Evolutionary conservation across 139 green algal species (phyloP).

Genomic region (Penium margaritaceum): DNA sequence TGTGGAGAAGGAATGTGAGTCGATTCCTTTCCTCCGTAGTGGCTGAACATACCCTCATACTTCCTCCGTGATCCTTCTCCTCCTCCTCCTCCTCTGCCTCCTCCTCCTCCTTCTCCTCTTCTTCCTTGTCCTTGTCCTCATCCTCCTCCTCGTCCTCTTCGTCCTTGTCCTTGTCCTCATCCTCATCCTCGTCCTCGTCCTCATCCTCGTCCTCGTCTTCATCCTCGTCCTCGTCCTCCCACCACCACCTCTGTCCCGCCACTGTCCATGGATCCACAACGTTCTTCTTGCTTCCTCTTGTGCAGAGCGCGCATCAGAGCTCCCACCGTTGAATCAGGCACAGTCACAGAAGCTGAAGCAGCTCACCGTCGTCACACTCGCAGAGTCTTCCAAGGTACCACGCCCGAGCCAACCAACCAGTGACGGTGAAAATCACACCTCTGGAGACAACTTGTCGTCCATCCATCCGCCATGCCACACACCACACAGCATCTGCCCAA

Average conservation of each 20-base stretch:
- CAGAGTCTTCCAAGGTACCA: slow-evolving; percentile 57
- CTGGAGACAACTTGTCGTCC: too few relatives aligned
- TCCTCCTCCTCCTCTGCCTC: slow-evolving; percentile 39
- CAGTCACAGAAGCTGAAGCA: slow-evolving; percentile 78
- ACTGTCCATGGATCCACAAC: background rate
- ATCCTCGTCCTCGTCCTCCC: background rate
- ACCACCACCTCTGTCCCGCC: too few relatives aligned
- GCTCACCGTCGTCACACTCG: slow-evolving; percentile 68
- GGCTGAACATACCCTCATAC: background rate
- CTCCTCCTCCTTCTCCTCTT: background rate
- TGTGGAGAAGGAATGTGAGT: background rate
- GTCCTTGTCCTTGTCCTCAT: background rate
- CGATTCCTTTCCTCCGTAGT: background rate
- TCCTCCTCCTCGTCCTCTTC: background rate
- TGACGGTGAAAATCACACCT: too few relatives aligned
- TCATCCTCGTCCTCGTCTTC: slow-evolving; percentile 11
- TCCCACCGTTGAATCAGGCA: slow-evolving; percentile 40
- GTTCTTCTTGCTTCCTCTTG: background rate
- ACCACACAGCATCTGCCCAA: too few relatives aligned
- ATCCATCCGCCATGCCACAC: too few relatives aligned
- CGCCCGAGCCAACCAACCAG: too few relatives aligned
- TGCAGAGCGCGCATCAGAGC: background rate
- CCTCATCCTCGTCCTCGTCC: background rate
- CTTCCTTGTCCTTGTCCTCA: background rate
- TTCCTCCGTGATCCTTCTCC: background rate